Base-by-base conservation (phyloP, 139 green algal genomes). In the Nannochloris sp. region DNA sequence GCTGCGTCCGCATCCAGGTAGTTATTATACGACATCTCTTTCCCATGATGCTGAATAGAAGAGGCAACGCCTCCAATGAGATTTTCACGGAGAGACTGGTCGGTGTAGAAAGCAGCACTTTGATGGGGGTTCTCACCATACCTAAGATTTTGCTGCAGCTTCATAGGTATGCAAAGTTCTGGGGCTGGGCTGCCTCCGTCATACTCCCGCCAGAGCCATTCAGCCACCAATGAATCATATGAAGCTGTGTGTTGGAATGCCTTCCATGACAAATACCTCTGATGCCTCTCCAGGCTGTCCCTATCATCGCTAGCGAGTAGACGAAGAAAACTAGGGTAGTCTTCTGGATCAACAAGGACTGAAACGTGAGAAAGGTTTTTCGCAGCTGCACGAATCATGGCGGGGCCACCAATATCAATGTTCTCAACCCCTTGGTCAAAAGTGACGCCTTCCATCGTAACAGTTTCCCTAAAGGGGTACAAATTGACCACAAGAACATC, bases 1-100 rank as follows among this genome's bases (percentile, higher is more conserved):
- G 83, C 72, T 4, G 89, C 89, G 53, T 98, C 90, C 0, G 87
- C 86, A 64, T 99, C 93, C 63, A 99, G 71, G 73, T 97, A 99
- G 82, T 99, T 99, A 83, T 99, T 99, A 86, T 98, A 99, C 0
- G 66, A 87, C 93, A 99, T 97, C 78, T 96, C 88, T 81, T 98
- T 99, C 77, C 93, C 90, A 57, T 96, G 85, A 75, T 98, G 93
- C 81, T 95, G 86, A 15, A 88, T 64, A 14, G 80, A 75, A 37
- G 77, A 86, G 50, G 81, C 93, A 44, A 99, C 83, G 43, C 93
- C 93, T 8, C 89, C 89, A 43, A 66, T 59, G 37, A 57, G 70
- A 23, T 61, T 44, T 75, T 97, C 94, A 9, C 69, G 75, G 48
- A 99, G 83, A 14, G 82, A 93, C 3, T 70, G 31, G 72, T 99